Base-by-base conservation (phyloP, 2,329 filamentous ascomycete genomes). In the Pezicula radicicola region DNA sequence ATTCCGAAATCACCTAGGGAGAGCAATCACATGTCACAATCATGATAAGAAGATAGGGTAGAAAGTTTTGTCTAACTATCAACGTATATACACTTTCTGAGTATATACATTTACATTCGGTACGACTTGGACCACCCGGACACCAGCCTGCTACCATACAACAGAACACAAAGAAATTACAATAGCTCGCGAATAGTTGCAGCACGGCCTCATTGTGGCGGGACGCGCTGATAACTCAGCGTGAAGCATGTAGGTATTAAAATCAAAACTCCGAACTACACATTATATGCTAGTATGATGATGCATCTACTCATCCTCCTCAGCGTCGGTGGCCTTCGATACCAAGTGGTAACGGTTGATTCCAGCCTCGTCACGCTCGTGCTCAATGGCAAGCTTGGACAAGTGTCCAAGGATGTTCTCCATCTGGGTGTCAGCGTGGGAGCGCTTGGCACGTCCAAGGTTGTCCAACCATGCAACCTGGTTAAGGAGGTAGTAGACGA, bases 401-500 rank as follows among this genome's bases (percentile, higher is more conserved):
- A 87, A 75, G 58, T 83, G 80, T 46, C 76, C 77, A 61, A 87
- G 78, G 70, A 84, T 81, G 71, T 86, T 85, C 76, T 86, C 83
- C 67, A 85, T 80, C 56, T 79, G 73, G 55, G 81, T 83, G 66
- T 87, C 81, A 71, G 81, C 79, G 63, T 74, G 71, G 64, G 73
- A 78, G 60, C 83, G 78, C 70, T 82, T 76, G 73, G 82, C 80
- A 66, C 83, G 79, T 55, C 83, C 83, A 33, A 87, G 75, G 66
- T 85, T 76, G 65, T 83, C 77, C 56, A 86, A 75, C 73, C 74
- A 79, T 33, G 70, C 60, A 60, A 84, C 76, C 65, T 75, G 73
- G 74, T 84, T 84, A 58, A 86, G 75, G 41, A 83, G 67, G 68
- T 75, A 80, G 74, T 86, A 86, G 56, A 84, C 79, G 61, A 86